These are phyloP conservation scores for Dothistroma pini DNA, from an alignment of 2,329 filamentous ascomycete species.

Conservation along the genomic window DNA sequence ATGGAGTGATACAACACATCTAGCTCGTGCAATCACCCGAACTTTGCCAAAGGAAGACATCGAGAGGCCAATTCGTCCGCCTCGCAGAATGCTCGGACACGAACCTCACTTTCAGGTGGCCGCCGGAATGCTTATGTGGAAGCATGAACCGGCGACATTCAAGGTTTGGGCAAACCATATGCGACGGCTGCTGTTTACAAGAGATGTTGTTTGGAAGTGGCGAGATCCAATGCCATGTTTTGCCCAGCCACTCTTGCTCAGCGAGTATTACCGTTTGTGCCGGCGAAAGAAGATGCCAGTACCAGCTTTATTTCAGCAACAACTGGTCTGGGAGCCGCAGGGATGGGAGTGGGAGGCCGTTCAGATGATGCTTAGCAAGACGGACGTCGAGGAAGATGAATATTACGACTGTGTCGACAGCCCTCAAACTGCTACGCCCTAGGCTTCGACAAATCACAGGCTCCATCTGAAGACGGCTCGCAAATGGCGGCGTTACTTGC, in stretches of 20 bases:
- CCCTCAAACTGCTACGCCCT: not conserved
- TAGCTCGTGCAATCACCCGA: slow-evolving; percentile 17
- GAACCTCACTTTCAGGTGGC: slow-evolving; percentile 15
- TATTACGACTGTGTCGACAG: slow-evolving; percentile 4
- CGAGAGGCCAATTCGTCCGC: slow-evolving; percentile 18
- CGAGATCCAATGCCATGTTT: slow-evolving; percentile 27
- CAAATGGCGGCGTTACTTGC: not conserved
- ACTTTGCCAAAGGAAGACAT: slow-evolving; percentile 17
- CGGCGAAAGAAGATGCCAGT: slow-evolving; percentile 10
- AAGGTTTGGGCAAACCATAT: slow-evolving; percentile 28
- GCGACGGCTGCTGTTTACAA: slow-evolving; percentile 27
- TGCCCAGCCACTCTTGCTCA: slow-evolving; percentile 33
- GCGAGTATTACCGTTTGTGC: slow-evolving; percentile 27
- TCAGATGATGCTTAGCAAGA: slow-evolving; percentile 6
- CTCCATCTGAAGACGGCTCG: not conserved
- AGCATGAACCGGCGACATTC: slow-evolving; percentile 21
- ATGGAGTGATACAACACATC: slow-evolving; percentile 24
- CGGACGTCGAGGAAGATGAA: slow-evolving; percentile 1
- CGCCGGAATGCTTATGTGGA: slow-evolving; percentile 29
- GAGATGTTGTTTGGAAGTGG: slow-evolving; percentile 31
- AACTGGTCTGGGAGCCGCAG: slow-evolving; percentile 17
- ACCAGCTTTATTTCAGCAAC: slow-evolving; percentile 15
- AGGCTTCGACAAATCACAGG: not conserved
- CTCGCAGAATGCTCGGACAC: slow-evolving; percentile 9
- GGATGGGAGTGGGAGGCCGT: slow-evolving; percentile 10